Base-by-base conservation (phyloP, 2,329 filamentous ascomycete species). In the Clonostachys rhizophaga region DNA sequence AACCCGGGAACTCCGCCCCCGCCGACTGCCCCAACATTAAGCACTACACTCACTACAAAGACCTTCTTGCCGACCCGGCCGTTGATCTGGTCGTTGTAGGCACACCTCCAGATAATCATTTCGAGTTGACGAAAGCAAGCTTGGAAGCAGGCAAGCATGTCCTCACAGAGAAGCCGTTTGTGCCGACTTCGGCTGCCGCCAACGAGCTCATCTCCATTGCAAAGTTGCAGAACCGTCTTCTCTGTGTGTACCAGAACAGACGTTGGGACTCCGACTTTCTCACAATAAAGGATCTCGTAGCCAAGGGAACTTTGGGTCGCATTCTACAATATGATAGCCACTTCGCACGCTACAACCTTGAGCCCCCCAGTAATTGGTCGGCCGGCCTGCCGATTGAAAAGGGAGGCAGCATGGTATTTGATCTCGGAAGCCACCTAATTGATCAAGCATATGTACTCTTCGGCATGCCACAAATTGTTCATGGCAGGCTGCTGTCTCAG, bases 131-230 rank as follows among this genome's bases (percentile, higher is more conserved):
- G 35, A 83, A 82, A 63, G 65, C 78, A 45, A 83, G 85, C 0
- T 72, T 92, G 43, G 74, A 85, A 59, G 72, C 78, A 10, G 84
- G 84, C 55, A 91, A 91, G 71, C 84, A 92, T 63, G 85, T 91
- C 24, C 72, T 92, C 45, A 85, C 87, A 43, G 89, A 92, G 71
- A 92, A 92, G 71, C 89, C 89, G 3, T 92, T 92, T 62, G 86
- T 89, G 12, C 84, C 87, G 17, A 87, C 83, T 2, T 72, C 78
- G 2, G 72, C 78, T 49, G 83, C 91, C 66, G 87, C 87, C 11
- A 74, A 80, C 34, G 67, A 79, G 54, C 78, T 92, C 7, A 75
- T 79, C 41, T 63, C 65, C 10, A 67, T 84, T 44, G 78, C 84
- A 10, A 64, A 72, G 52, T 63, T 75, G 49, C 63, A 74, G 42